These are phyloP conservation scores for grape (Vitis vinifera) DNA, from an alignment of 164 flowering plant genomes.

Conservation along the genomic window DNA sequence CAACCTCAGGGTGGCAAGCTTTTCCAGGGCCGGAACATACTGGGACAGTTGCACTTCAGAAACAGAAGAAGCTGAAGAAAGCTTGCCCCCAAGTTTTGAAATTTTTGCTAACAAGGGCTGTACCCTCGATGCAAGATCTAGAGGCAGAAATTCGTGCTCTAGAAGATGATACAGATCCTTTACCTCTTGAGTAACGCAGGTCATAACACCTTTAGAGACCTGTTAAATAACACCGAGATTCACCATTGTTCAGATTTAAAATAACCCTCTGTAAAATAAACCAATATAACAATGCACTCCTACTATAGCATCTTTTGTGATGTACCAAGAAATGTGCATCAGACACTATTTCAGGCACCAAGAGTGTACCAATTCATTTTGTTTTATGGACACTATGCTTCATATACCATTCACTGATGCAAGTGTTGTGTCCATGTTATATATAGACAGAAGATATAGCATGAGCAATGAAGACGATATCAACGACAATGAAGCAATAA, in stretches of 20 bases:
- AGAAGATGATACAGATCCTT: slow-evolving; percentile 80
- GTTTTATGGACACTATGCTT: too few relatives aligned
- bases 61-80: slow-evolving; percentile 77
- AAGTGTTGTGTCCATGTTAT: too few relatives aligned
- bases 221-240: slow-evolving; percentile 12
- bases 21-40: slow-evolving; percentile 81
- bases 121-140: slow-evolving; percentile 71
- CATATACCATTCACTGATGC: too few relatives aligned
- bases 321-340: background rate
- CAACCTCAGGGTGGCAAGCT: slow-evolving; percentile 77
- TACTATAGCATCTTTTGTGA: background rate
- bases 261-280: too few relatives aligned
- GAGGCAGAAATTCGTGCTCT: slow-evolving; percentile 78
- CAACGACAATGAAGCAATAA: too few relatives aligned
- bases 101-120: slow-evolving; percentile 73
- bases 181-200: slow-evolving; percentile 83
- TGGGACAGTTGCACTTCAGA: slow-evolving; percentile 85
- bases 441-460: too few relatives aligned
- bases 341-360: background rate
- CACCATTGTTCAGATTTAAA: too few relatives aligned
- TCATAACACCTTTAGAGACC: slow-evolving; percentile 85
- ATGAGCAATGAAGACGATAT: too few relatives aligned
- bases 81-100: slow-evolving; percentile 81
- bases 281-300: too few relatives aligned
- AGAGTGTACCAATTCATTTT: too few relatives aligned